These are phyloP conservation scores for Penicillium sp. DNA, from an alignment of 2,329 filamentous ascomycete genomes.

Conservation along the genomic window DNA sequence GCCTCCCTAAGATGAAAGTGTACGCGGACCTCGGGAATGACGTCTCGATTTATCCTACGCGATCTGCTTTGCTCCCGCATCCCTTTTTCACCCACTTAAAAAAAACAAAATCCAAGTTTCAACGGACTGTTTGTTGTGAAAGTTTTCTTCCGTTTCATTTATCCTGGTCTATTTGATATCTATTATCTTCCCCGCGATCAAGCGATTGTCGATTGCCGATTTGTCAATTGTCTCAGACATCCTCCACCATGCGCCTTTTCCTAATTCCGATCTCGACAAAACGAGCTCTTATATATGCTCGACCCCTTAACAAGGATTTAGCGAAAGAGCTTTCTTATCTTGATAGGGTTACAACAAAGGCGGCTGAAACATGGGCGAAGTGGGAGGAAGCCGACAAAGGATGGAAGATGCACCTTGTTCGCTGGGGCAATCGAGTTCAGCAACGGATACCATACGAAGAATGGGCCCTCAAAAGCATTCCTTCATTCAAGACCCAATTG, in stretches of 20 bases:
- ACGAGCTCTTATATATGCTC: conserved; percentile 88
- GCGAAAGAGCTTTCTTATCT: conserved; percentile 53
- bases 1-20: not conserved
- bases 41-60: not conserved
- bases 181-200: not conserved
- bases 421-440: conserved; percentile 81
- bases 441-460: conserved; percentile 91
- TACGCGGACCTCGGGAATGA: conserved; percentile 2
- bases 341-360: conserved; percentile 69
- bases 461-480: conserved; percentile 95
- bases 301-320: conserved; percentile 63
- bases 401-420: conserved; percentile 85
- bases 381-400: conserved; percentile 84
- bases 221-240: not conserved
- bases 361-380: conserved; percentile 72
- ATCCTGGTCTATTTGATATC: not conserved
- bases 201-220: not conserved
- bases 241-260: conserved; percentile 76
- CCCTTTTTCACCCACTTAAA: conserved; percentile 5
- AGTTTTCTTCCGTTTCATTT: not conserved
- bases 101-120: conserved; percentile 4
- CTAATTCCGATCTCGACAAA: conserved; percentile 89
- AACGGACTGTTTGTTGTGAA: not conserved
- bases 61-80: conserved; percentile 4
- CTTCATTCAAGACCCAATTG: conserved; percentile 68